These are phyloP conservation scores for Debaryomyces hansenii DNA, from an alignment of 805 yeast species.

Conservation along the genomic window DNA sequence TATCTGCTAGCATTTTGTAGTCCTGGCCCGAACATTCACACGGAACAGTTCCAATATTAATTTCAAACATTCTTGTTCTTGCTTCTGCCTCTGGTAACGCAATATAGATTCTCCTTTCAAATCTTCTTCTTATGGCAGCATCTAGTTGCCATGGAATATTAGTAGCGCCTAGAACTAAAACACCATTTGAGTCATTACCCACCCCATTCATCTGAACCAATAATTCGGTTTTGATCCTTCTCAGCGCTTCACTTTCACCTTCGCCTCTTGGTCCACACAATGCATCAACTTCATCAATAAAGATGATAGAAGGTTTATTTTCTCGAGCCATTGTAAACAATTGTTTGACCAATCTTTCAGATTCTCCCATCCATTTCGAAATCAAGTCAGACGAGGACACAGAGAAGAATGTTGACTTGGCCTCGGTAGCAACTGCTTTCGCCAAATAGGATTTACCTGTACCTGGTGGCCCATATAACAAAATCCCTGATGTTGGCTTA, in stretches of 20 bases:
- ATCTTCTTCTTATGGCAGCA: constrained; percentile 95
- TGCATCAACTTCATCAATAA: constrained; percentile 98
- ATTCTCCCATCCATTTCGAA: constrained; percentile 99
- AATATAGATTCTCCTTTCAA: constrained; percentile 92
- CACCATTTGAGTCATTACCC: constrained; percentile 92
- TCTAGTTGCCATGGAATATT: constrained; percentile 99
- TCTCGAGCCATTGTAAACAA: constrained; percentile 95
- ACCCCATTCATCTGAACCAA: constrained; percentile 99
- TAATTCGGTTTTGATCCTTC: constrained; percentile 94
- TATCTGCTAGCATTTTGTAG: constrained; percentile 74
- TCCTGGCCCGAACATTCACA: constrained; percentile 75
- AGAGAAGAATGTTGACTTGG: constrained; percentile 93
- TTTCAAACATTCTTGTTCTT: constrained; percentile 88
- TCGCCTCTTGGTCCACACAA: constrained; percentile 98
- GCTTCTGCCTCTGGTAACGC: constrained; percentile 95
- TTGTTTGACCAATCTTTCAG: constrained; percentile 93
- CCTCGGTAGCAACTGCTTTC: constrained; percentile 98
- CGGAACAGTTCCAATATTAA: constrained; percentile 89
- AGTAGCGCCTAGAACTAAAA: constrained; percentile 93
- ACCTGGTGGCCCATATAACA: constrained; percentile 77
- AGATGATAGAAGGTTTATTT: constrained; percentile 91
- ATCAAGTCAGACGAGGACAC: constrained; percentile 96
- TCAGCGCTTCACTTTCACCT: constrained; percentile 93
- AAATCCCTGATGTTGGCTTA: constrained; percentile 87
- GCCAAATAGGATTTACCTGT: constrained; percentile 97